Base-by-base conservation (phyloP, 2,329 filamentous ascomycete species). In the Monilinia vaccinii-corymbosi region DNA sequence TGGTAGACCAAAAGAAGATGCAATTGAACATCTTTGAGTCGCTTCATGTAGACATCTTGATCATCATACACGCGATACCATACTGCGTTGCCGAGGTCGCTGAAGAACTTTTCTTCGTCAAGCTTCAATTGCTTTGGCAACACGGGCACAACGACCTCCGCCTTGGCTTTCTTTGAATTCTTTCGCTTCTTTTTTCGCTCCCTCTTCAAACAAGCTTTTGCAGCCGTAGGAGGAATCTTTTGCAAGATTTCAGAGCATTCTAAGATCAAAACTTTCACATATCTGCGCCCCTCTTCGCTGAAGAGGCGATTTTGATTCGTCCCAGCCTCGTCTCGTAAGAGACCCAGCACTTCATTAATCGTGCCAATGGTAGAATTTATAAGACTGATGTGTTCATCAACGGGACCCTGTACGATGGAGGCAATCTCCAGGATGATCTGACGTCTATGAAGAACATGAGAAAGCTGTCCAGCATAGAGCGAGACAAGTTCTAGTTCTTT, bases 1-100 rank as follows among this genome's bases (percentile, higher is more conserved):
- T 68, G 66, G 36, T 60, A 63, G 6, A 70, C 61, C 14, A 69
- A 56, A 21, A 69, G 60, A 52, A 68, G 61, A 62, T 65, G 62
- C 16, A 66, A 61, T 45, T 68, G 67, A 23, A 69, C 31, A 13
- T 67, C 58, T 45, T 65, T 60, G 18, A 70, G 56, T 23, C 63
- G 51, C 16, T 59, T 52, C 38, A 64, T 60, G 25, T 51, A 60
- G 9, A 51, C 51, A 9, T 60, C 31, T 2, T 64, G 36, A 3
- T 42, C 47, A 25, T 31, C 16, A 4, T 42, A 21, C 13, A 49
- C 56, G 5, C 46, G 21, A 40, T n/a, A 51, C 65, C 63, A 67
- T 25, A 60, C 59, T n/a, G 57, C 47, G 16, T 58, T 62, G 45
- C 68, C 66, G 25, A 68, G 40, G 14, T 60, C 59, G 31, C 62